These are phyloP conservation scores for Melocanna baccifera DNA, from an alignment of 176 grass and related monocot species.

Conservation along the genomic window DNA sequence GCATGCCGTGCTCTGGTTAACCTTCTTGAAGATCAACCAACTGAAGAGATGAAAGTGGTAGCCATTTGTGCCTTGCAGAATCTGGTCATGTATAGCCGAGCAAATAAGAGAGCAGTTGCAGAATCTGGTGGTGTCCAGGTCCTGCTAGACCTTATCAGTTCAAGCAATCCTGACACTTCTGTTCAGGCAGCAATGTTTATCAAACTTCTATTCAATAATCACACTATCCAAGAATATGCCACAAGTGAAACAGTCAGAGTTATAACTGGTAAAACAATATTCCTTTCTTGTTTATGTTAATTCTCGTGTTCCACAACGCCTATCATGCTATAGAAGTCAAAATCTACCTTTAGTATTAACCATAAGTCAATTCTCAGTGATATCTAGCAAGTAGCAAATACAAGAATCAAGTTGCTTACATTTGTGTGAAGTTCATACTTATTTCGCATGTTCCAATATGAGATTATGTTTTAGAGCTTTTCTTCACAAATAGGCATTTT, in stretches of 20 bases:
- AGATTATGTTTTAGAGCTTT: neutral
- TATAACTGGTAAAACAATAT: slow-evolving; percentile 75
- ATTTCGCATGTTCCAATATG: neutral
- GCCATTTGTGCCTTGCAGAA: slow-evolving; percentile 97
- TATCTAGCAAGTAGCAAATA: slow-evolving; percentile 7
- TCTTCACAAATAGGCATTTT: neutral
- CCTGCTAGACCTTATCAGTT: slow-evolving; percentile 93
- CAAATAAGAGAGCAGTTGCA: slow-evolving; percentile 99
- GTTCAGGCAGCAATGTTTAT: slow-evolving; percentile 99
- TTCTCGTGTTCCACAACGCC: neutral
- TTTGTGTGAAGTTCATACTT: neutral
- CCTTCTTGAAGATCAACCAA: slow-evolving; percentile 99
- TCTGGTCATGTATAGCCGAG: slow-evolving; percentile 92
- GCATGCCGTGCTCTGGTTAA: slow-evolving; percentile 97
- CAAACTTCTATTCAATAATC: slow-evolving; percentile 95
- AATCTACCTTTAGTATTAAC: neutral
- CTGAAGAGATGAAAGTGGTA: slow-evolving; percentile 99
- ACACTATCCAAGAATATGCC: slow-evolving; percentile 98
- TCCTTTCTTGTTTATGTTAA: slow-evolving; percentile 10
- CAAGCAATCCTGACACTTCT: slow-evolving; percentile 99
- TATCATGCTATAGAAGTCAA: slow-evolving; percentile 8
- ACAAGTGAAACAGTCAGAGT: slow-evolving; percentile 97
- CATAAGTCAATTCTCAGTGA: neutral
- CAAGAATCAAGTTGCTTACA: neutral
- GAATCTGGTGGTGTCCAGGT: slow-evolving; percentile 99